Percentiles rank a stretch among this genome's conserved stretches.
These are phyloP conservation scores for Lactarius tabidus DNA, from an alignment of 768 basidiomycete species.

Conservation along the genomic window DNA sequence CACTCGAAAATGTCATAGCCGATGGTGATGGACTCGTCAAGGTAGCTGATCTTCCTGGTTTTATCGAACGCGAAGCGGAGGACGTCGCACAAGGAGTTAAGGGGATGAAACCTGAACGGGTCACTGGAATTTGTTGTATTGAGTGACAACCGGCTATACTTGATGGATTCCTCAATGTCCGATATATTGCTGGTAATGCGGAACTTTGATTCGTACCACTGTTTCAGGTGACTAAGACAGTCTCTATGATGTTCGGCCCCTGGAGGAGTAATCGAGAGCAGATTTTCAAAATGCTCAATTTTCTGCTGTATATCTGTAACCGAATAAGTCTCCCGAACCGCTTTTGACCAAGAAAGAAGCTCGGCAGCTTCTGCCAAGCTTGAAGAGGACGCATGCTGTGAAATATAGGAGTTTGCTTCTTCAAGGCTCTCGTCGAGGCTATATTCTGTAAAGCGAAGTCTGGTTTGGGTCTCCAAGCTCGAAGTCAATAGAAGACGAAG, in stretches of 20 bases:
- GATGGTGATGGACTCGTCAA: conserved; percentile 1
- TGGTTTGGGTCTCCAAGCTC: neutral
- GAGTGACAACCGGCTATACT: neutral
- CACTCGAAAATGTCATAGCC: neutral
- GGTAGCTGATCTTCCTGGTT: neutral
- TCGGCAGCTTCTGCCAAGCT: neutral
- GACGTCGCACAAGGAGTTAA: neutral
- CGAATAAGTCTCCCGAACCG: neutral
- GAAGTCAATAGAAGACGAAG: neutral
- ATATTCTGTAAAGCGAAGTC: neutral
- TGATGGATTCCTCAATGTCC: neutral
- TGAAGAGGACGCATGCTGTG: neutral
- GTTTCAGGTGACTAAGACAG: neutral
- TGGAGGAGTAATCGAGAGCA: neutral
- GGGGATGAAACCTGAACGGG: neutral
- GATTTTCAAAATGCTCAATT: neutral
- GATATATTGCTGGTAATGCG: neutral
- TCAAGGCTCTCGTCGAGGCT: neutral
- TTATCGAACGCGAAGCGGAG: conserved; percentile 5
- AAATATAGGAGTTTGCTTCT: neutral
- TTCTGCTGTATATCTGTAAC: neutral
- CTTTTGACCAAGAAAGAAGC: neutral
- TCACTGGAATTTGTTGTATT: neutral
- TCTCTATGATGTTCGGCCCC: neutral
- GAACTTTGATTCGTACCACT: neutral